These are phyloP conservation scores for Aspergillus latus DNA, from an alignment of 2,329 filamentous ascomycete genomes.

Conservation along the genomic window DNA sequence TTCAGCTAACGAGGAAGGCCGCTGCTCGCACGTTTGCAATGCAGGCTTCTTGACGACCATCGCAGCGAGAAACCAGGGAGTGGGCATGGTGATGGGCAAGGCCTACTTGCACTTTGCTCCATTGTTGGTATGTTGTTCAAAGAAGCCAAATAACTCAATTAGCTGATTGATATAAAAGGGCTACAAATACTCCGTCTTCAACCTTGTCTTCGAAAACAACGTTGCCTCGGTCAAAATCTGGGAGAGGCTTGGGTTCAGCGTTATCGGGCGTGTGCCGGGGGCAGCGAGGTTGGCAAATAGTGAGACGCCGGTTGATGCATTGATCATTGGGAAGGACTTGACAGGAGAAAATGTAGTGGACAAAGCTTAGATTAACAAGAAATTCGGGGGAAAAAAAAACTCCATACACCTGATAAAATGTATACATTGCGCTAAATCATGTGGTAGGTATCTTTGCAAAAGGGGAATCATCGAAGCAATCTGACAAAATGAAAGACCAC, in stretches of 20 bases:
- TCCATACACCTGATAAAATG: slow-evolving; percentile 10
- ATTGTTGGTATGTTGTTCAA: slow-evolving; percentile 30
- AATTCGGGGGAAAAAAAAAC: background rate
- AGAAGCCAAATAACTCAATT: background rate
- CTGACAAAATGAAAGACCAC: slow-evolving; percentile 9
- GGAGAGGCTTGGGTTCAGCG: slow-evolving; percentile 39
- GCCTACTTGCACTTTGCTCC: slow-evolving; percentile 40
- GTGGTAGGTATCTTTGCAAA: slow-evolving; percentile 11
- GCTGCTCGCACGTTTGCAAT: slow-evolving; percentile 43
- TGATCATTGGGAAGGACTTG: slow-evolving; percentile 39
- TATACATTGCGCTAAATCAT: slow-evolving; percentile 15
- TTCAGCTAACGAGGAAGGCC: slow-evolving; percentile 24
- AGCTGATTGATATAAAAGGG: slow-evolving; percentile 26
- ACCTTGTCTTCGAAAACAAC: slow-evolving; percentile 43
- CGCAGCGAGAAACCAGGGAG: slow-evolving; percentile 34
- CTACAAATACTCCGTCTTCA: slow-evolving; percentile 45
- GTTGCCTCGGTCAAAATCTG: slow-evolving; percentile 41
- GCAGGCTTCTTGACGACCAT: slow-evolving; percentile 38
- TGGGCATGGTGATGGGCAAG: slow-evolving; percentile 39
- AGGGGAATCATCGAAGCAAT: slow-evolving; percentile 17
- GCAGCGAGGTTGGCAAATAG: slow-evolving; percentile 39
- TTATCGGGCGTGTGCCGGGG: slow-evolving; percentile 40
- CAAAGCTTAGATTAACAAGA: background rate
- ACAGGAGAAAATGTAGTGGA: background rate
- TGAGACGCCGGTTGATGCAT: slow-evolving; percentile 39